Evolutionary conservation across 176 grass and related monocot genomes (phyloP).

Genomic region (Bonia amplexicaulis): DNA sequence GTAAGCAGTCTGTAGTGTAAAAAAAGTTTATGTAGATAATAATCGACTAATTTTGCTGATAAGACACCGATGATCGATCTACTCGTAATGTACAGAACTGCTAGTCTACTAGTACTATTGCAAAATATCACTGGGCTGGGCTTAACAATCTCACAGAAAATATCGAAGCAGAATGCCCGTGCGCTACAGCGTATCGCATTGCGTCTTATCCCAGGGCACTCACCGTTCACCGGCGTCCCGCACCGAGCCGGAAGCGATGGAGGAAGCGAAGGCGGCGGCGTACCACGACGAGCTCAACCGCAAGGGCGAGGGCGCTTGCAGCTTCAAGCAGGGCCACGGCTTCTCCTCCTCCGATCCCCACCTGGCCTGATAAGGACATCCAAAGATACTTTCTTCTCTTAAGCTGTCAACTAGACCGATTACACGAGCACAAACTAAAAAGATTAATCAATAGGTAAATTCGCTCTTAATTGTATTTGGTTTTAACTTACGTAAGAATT

Average conservation of each 20-base stretch:
- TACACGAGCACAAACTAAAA: no score
- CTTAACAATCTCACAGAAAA: not conserved
- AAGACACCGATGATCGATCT: no score
- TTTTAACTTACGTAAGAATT: no score
- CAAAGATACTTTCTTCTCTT: no score
- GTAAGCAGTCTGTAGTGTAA: not conserved
- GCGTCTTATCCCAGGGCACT: not conserved
- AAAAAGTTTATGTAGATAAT: not conserved
- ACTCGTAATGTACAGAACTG: no score
- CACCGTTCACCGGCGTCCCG: not conserved
- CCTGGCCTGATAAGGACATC: not conserved
- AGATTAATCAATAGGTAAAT: no score
- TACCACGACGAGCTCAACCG: conserved; percentile 96
- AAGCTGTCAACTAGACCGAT: no score
- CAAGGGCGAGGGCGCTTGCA: conserved; percentile 90
- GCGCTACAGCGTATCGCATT: not conserved
- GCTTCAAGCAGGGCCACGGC: conserved; percentile 89
- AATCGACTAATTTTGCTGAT: no score
- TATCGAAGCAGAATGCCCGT: not conserved
- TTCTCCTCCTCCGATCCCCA: conserved; percentile 57
- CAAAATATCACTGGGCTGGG: not conserved
- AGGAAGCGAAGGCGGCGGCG: conserved; percentile 68
- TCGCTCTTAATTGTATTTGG: no score
- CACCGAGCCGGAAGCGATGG: conserved; percentile 15
- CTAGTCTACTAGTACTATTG: no score